A percentile compares a stretch with the other conserved stretches of the same genome.
These are phyloP conservation scores for Teratosphaeria pseudoeucalypti DNA, from an alignment of 2,329 filamentous ascomycete genomes.

Conservation along the genomic window DNA sequence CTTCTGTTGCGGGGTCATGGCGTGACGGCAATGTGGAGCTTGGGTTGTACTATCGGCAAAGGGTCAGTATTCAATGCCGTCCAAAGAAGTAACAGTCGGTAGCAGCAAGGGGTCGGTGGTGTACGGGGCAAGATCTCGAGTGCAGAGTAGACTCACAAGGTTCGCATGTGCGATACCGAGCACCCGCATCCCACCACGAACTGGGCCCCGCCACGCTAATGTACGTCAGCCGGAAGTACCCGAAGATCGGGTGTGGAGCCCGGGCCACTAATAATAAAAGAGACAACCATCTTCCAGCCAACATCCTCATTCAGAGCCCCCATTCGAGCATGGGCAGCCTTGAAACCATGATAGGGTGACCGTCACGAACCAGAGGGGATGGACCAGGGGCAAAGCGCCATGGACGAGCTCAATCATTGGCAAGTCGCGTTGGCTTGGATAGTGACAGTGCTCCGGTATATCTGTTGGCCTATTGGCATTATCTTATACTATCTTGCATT, in stretches of 20 bases:
- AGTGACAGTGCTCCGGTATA: constrained; percentile 2
- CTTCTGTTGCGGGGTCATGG: neutral
- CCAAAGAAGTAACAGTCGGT: neutral
- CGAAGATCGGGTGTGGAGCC: neutral
- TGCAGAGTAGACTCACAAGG: neutral
- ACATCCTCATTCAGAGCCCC: neutral
- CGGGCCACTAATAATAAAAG: neutral
- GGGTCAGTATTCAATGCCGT: neutral
- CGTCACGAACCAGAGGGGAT: neutral
- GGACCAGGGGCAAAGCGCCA: neutral
- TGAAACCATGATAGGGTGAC: neutral
- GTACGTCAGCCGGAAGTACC: neutral
- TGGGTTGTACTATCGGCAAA: neutral
- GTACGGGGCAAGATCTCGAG: neutral
- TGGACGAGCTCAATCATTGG: neutral
- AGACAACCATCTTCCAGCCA: neutral
- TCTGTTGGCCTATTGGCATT: constrained; percentile 2
- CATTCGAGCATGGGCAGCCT: neutral
- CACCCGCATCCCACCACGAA: neutral
- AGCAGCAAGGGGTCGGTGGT: neutral
- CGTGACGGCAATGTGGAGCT: neutral
- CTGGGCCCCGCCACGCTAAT: neutral
- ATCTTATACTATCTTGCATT: neutral
- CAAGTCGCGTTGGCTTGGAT: neutral
- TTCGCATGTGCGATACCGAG: neutral